These are phyloP conservation scores for Fusarium ambrosium DNA, from an alignment of 2,329 filamentous ascomycete species.

Conservation along the genomic window DNA sequence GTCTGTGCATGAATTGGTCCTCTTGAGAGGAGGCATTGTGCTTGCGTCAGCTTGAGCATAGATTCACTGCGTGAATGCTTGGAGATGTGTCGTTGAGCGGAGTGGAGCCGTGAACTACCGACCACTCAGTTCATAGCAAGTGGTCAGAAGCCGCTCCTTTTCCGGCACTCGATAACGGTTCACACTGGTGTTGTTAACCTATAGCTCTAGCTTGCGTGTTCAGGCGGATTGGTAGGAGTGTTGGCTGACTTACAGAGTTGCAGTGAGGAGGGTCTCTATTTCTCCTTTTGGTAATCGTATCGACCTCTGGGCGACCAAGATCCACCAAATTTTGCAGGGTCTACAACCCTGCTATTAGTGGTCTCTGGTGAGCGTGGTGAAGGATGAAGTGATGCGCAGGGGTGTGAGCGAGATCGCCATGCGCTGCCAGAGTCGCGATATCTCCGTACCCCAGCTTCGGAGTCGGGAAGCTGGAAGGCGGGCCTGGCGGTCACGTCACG, in stretches of 20 bases:
- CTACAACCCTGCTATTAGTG: slow-evolving; percentile 8
- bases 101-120: background rate
- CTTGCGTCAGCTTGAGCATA: slow-evolving; percentile 25
- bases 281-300: slow-evolving; percentile 30
- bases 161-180: slow-evolving; percentile 21
- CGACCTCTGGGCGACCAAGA: slow-evolving; percentile 5
- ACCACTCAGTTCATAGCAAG: slow-evolving; percentile 22
- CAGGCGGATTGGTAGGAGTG: background rate
- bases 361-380: slow-evolving; percentile 13
- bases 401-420: slow-evolving; percentile 11
- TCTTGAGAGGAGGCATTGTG: slow-evolving; percentile 58
- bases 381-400: slow-evolving; percentile 14
- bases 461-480: background rate
- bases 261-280: slow-evolving; percentile 30
- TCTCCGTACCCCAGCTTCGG: slow-evolving; percentile 6
- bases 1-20: slow-evolving; percentile 68
- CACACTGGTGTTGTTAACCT: slow-evolving; percentile 24
- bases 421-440: slow-evolving; percentile 5
- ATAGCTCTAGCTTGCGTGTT: slow-evolving; percentile 11
- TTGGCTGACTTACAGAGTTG: slow-evolving; percentile 32
- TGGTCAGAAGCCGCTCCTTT: slow-evolving; percentile 11
- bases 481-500: slow-evolving; percentile 33
- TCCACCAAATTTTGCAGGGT: slow-evolving; percentile 29
- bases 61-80: slow-evolving; percentile 17
- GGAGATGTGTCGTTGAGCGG: background rate